Percentiles rank a stretch among this genome's conserved stretches.
phyloP scores from a whole-genome alignment of 2,329 filamentous ascomycete species.

The Colletotrichum horii region DNA sequence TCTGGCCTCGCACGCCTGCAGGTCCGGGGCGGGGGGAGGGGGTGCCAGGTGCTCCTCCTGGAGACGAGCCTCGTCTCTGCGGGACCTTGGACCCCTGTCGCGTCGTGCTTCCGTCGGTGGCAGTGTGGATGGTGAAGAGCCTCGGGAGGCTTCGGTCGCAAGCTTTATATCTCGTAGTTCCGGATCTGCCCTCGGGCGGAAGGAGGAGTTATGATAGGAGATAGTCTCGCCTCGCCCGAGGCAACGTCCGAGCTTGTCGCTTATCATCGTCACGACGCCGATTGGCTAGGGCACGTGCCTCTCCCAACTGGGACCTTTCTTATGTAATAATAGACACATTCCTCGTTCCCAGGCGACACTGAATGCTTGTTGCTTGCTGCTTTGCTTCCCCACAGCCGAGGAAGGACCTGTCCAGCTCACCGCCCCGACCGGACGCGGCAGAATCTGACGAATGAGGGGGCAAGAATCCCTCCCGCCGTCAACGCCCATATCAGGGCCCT shows the following conservation, averaged over 20 bases:
- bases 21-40: not conserved
- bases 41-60: not conserved
- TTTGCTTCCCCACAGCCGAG: too few relatives aligned
- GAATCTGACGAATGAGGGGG: too few relatives aligned
- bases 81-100: not conserved
- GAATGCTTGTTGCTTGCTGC: too few relatives aligned
- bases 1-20: not conserved
- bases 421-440: too few relatives aligned
- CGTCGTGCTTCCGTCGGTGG: not conserved
- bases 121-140: not conserved
- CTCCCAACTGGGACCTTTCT: not conserved
- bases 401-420: too few relatives aligned
- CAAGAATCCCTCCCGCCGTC: too few relatives aligned
- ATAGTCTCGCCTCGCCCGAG: conserved; percentile 2
- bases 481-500: too few relatives aligned
- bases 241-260: not conserved
- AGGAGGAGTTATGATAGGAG: conserved; percentile 21
- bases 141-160: conserved; percentile 20
- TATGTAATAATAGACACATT: too few relatives aligned
- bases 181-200: conserved; percentile 12
- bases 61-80: not conserved
- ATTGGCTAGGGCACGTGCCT: not conserved
- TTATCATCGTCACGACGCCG: not conserved
- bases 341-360: too few relatives aligned
- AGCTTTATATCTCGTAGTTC: conserved; percentile 19